Evolutionary conservation across 345 rosid species (phyloP).

Genomic region (Noccaea caerulescens): DNA sequence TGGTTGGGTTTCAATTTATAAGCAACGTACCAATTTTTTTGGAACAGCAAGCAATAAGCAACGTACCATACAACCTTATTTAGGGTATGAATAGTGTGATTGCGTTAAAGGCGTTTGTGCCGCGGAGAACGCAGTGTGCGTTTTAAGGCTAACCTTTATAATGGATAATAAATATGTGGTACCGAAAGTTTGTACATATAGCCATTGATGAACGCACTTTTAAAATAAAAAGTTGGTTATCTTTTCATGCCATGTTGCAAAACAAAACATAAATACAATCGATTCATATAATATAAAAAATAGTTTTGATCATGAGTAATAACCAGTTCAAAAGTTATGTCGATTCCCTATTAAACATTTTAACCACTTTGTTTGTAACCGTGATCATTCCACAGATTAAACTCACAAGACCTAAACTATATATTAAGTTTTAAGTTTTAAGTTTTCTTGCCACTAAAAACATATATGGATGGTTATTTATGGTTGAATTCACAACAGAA

Average conservation of each 20-base stretch:
- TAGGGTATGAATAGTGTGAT: conserved; percentile 8
- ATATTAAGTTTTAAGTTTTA: no score
- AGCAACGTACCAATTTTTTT: conserved; percentile 13
- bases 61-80: conserved; percentile 19
- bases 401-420: no score
- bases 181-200: not conserved
- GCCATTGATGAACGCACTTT: not conserved
- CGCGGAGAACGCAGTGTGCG: conserved; percentile 16
- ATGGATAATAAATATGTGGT: not conserved
- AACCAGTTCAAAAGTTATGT: not conserved
- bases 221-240: not conserved
- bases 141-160: conserved; percentile 15
- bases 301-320: not conserved
- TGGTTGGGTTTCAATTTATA: conserved; percentile 38
- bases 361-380: no score
- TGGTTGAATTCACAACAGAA: no score
- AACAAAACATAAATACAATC: conserved; percentile 12
- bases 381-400: no score
- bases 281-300: not conserved
- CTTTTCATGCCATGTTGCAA: not conserved
- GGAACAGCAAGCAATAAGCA: conserved; percentile 14
- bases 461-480: no score
- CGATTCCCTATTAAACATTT: not conserved
- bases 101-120: conserved; percentile 25
- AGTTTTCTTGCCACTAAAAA: no score